Percentiles rank a stretch among this genome's conserved stretches.
Conservation (phyloP, 306 rosid genomes). For the Citrullus mucosospermus region DNA sequence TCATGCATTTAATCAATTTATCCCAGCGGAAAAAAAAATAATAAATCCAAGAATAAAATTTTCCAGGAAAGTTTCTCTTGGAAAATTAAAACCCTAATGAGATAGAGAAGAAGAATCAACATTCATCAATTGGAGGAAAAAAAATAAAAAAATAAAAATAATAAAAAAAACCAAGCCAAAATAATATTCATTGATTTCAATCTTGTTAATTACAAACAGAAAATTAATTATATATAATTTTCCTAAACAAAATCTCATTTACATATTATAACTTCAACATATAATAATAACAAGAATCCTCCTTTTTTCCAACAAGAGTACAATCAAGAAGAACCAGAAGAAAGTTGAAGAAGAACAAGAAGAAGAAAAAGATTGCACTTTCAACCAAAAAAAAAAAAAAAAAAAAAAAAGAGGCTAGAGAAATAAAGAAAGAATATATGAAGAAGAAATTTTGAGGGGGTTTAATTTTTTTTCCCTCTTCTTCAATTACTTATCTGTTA, state of each 20-base stretch:
- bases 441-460: not conserved
- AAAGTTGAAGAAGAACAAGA: not conserved
- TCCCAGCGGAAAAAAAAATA: not conserved
- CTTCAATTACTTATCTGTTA: conserved; percentile 42
- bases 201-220: not conserved
- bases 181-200: not conserved
- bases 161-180: not conserved
- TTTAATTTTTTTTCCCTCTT: not conserved
- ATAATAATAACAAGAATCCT: not conserved
- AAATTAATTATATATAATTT: not conserved
- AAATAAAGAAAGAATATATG: not conserved
- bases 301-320: not conserved
- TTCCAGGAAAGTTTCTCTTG: not conserved
- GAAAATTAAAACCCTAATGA: not conserved
- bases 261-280: not conserved
- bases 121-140: not conserved
- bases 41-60: not conserved
- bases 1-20: not conserved
- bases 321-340: not conserved
- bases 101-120: not conserved
- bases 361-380: not conserved
- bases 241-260: not conserved
- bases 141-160: not conserved
- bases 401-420: too few species aligned
- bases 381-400: not conserved